Evolutionary conservation across 345 rosid species (phyloP), one percentile per base, ranked within the genome.

Genomic region (Eucalyptus cloeziana): DNA sequence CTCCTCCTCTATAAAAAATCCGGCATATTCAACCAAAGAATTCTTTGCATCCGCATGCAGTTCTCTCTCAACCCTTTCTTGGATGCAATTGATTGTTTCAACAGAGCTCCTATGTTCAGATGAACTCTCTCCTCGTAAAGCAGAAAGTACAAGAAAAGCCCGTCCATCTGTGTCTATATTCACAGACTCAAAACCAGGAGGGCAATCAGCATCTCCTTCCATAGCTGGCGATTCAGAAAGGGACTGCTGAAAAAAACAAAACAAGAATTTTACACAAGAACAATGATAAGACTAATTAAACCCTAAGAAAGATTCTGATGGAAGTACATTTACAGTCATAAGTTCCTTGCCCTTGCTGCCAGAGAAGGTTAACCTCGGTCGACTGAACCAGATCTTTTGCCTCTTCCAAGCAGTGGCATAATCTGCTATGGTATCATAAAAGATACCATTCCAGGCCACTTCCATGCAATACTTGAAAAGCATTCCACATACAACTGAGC

Each of bases 381-480:
- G 49, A 91, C 25, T 64, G 67, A 85, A n/a, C 98, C 99, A 98
- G 85, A 94, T 91, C 92, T 92, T 96, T 81, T 89, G 90, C 89
- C 91, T 94, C 90, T 98, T 93, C 99, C 99, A 98, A 86, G 92
- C 88, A 89, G 91, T 90, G 52, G 92, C 86, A 92, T 91, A 94
- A 54, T 94, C 93, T 50, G 90, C 94, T 88, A 97, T 88, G 86
- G 89, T 88, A 89, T 97, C 99, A 91, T 95, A 93, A 94, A 95
- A 96, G 88, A 95, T 95, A 91, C 96, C 96, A 91, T 98, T 97
- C 99, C 99, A 98, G 91, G 93, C 90, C 87, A 95, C 95, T 93
- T 94, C 96, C 97, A 94, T 95, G 94, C 95, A 95, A 91, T 91
- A 88, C 89, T 93, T 92, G 90, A 93, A 90, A 92, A 98, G 96